Evolutionary conservation across 2,329 filamentous ascomycete genomes (phyloP).

Genomic region (Lomentospora prolificans): DNA sequence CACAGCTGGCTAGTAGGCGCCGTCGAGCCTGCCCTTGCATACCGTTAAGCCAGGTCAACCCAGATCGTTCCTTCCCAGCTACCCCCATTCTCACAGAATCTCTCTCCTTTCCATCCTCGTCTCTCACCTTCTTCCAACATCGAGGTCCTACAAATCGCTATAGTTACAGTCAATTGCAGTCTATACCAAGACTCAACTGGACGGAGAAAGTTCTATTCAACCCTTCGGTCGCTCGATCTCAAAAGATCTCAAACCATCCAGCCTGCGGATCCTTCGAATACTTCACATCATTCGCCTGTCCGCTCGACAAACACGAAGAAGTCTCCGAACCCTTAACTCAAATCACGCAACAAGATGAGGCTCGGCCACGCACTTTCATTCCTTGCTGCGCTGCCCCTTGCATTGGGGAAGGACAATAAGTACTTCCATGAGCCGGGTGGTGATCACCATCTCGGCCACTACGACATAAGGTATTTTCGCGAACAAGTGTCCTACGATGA

Average conservation of each 20-base stretch:
- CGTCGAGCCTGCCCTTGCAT: not conserved
- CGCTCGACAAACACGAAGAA: no score
- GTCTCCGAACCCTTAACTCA: no score
- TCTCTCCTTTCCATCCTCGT: not conserved
- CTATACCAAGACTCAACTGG: no score
- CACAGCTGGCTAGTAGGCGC: not conserved
- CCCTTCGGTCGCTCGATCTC: no score
- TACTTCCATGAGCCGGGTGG: conserved; percentile 59
- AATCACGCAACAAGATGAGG: conserved; percentile 12
- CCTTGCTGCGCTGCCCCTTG: conserved; percentile 5
- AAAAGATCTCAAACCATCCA: no score
- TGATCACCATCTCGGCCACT: conserved; percentile 55
- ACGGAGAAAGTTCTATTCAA: no score
- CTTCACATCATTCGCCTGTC: no score
- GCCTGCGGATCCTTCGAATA: no score
- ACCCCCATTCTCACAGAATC: not conserved
- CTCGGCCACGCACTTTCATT: conserved; percentile 9
- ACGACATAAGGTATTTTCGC: conserved; percentile 63
- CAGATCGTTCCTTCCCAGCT: not conserved
- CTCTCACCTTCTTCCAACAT: not conserved
- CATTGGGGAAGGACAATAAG: conserved; percentile 26
- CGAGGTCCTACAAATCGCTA: not conserved
- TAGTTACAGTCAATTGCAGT: no score
- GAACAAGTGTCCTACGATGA: conserved; percentile 54
- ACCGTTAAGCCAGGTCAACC: not conserved